Percentiles rank a stretch among this genome's conserved stretches.
Conservation (phyloP, 2,329 filamentous ascomycete species). For the Gyromitra esculenta region DNA sequence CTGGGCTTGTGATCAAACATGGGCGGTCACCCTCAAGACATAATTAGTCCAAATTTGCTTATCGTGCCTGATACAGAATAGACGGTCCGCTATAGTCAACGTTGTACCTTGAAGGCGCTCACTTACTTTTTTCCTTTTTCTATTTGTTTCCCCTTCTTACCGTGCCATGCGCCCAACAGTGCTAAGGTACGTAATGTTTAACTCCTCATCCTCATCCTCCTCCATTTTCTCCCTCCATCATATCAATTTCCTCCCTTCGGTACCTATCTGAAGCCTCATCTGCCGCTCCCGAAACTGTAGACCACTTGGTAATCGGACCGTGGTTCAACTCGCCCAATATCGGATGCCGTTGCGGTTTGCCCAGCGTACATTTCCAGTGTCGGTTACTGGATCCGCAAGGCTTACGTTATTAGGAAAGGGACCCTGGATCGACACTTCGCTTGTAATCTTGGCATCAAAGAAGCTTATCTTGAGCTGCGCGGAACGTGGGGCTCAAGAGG, state of each 20-base stretch:
- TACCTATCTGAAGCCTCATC: constrained; percentile 35
- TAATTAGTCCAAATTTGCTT: constrained; percentile 38
- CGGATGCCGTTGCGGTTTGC: constrained; percentile 46
- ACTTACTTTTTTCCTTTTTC: constrained; percentile 18
- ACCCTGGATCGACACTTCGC: constrained; percentile 49
- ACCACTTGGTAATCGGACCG: constrained; percentile 45
- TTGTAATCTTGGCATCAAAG: constrained; percentile 50
- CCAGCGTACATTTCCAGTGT: constrained; percentile 12
- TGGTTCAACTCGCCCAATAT: constrained; percentile 46
- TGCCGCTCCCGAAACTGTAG: constrained; percentile 44
- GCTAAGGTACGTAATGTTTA: constrained; percentile 49
- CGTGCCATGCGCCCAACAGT: constrained; percentile 41
- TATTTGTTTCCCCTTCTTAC: not conserved
- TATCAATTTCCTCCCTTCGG: constrained; percentile 18
- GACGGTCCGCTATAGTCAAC: not conserved
- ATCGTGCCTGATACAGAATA: constrained; percentile 8
- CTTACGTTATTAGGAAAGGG: constrained; percentile 45
- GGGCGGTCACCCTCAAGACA: not conserved
- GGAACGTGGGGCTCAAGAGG: constrained; percentile 50
- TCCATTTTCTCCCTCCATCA: constrained; percentile 3
- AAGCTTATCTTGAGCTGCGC: constrained; percentile 48
- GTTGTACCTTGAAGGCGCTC: constrained; percentile 17
- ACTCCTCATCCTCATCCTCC: constrained; percentile 38
- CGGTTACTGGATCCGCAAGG: constrained; percentile 38
- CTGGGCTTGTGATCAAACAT: constrained; percentile 5